phyloP scores from a whole-genome alignment of 257 asterid species.

The Solanum appendiculatum region DNA sequence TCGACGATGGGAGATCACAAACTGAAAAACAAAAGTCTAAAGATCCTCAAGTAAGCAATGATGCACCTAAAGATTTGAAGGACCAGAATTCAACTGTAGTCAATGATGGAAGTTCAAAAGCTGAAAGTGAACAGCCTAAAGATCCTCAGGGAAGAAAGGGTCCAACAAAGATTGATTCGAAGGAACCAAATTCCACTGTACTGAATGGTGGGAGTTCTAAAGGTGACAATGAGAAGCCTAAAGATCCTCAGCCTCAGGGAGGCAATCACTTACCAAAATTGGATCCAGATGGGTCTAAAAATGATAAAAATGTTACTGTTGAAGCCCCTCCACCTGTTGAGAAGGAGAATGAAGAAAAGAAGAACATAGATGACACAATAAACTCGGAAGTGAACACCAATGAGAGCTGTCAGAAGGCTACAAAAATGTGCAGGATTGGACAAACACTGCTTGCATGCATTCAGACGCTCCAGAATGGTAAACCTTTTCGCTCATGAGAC shows the following conservation, averaged over 20 bases:
- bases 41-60: background rate
- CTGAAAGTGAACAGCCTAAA: conserved; percentile 15
- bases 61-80: background rate
- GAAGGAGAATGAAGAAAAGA: background rate
- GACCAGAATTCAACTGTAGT: conserved; percentile 1
- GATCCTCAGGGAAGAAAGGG: conserved; percentile 13
- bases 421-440: background rate
- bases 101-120: conserved; percentile 5
- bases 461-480: background rate
- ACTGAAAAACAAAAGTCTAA: background rate
- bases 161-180: conserved; percentile 20
- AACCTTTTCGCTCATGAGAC: background rate
- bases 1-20: background rate
- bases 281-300: conserved; percentile 13
- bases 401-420: background rate
- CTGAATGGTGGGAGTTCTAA: background rate
- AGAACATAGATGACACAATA: background rate
- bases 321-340: background rate
- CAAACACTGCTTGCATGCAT: conserved; percentile 5
- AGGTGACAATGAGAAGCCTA: conserved; percentile 5
- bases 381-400: background rate
- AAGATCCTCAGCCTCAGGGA: conserved; percentile 15
- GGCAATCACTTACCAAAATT: conserved; percentile 13
- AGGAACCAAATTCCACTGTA: background rate
- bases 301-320: background rate